These are phyloP conservation scores for Fistulifera pelliculosa DNA, from an alignment of 108 stramenopile species.

Conservation along the genomic window DNA sequence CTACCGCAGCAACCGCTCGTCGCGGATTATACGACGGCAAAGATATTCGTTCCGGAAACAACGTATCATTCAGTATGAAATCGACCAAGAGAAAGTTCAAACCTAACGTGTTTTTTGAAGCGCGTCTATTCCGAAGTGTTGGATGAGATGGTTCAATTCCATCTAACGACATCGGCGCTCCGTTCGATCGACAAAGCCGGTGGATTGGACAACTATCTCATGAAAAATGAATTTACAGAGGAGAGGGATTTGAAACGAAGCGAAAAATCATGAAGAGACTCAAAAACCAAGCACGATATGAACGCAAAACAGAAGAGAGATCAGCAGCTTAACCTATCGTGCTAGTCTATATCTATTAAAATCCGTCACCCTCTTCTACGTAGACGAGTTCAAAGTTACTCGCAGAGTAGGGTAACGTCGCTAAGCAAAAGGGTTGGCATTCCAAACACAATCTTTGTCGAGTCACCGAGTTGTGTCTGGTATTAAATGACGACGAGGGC, in stretches of 20 bases:
- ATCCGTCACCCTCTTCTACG: no score
- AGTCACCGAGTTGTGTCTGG: no score
- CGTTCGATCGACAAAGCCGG: constrained; percentile 77
- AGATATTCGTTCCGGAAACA: constrained; percentile 72
- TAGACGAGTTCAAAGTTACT: no score
- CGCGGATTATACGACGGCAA: constrained; percentile 80
- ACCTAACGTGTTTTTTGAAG: constrained; percentile 68
- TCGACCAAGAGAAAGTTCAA: constrained; percentile 72
- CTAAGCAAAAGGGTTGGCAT: no score
- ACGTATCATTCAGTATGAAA: constrained; percentile 63
- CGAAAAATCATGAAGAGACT: constrained; percentile 19
- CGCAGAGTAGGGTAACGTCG: no score
- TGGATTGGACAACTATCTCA: constrained; percentile 75
- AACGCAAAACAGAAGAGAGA: background rate
- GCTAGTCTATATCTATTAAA: no score
- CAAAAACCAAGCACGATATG: background rate
- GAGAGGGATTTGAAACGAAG: constrained; percentile 33
- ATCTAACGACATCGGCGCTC: constrained; percentile 65
- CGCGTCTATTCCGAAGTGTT: constrained; percentile 67
- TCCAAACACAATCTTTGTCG: no score
- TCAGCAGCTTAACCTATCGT: no score
- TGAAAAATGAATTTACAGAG: constrained; percentile 43
- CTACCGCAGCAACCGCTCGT: constrained; percentile 56
- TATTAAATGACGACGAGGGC: no score
- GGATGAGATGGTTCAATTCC: constrained; percentile 78